Conservation (phyloP, 116 monocot species). For the Zostera marina region DNA sequence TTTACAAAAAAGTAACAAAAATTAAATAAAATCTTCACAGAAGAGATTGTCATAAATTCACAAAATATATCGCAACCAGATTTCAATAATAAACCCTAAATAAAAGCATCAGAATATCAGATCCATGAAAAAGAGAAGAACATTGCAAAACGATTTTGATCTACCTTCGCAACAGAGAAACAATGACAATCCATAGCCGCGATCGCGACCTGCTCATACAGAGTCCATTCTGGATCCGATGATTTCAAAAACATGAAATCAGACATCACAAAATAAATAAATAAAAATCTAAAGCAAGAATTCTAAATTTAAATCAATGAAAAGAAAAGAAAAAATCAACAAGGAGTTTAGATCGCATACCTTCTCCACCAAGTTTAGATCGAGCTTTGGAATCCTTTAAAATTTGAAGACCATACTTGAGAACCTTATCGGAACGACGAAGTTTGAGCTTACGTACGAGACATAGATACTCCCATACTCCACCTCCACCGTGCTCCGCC, state of each 20-base stretch:
- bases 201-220: conserved; percentile 93
- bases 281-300: background rate
- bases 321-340: too few relatives aligned
- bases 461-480: conserved; percentile 89
- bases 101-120: background rate
- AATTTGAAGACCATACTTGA: conserved; percentile 51
- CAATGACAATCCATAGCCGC: conserved; percentile 92
- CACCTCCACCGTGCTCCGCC: conserved; percentile 51
- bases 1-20: too few relatives aligned
- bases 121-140: background rate
- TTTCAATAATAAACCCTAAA: background rate
- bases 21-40: too few relatives aligned
- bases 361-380: conserved; percentile 66
- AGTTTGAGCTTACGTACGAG: conserved; percentile 61
- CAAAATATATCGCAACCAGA: too few relatives aligned
- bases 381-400: conserved; percentile 59
- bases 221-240: conserved; percentile 74
- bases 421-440: conserved; percentile 58
- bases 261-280: background rate
- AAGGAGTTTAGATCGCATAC: conserved; percentile 7
- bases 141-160: background rate
- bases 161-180: conserved; percentile 72
- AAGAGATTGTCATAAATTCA: too few relatives aligned
- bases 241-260: background rate
- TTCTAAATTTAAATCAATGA: background rate